These are phyloP conservation scores for Chrysoporthe deuterocubensis DNA, from an alignment of 2,329 filamentous ascomycete genomes.

Conservation along the genomic window DNA sequence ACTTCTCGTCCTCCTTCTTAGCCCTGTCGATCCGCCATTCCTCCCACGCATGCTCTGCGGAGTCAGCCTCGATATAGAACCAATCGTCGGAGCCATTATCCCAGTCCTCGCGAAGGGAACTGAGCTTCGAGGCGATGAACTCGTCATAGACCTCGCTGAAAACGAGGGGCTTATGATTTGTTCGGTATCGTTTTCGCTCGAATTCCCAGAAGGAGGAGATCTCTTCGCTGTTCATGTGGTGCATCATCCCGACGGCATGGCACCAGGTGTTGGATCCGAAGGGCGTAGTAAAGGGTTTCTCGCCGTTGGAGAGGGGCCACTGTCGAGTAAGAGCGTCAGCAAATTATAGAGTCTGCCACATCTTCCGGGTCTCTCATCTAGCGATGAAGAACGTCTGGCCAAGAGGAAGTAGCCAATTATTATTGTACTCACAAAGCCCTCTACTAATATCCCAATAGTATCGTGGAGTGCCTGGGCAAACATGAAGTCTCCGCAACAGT, in stretches of 20 bases:
- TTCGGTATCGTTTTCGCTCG: slow-evolving; percentile 45
- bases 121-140: slow-evolving; percentile 49
- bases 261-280: slow-evolving; percentile 57
- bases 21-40: slow-evolving; percentile 39
- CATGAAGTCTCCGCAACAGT: slow-evolving; percentile 58
- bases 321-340: slow-evolving; percentile 31
- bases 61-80: slow-evolving; percentile 43
- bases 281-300: slow-evolving; percentile 56
- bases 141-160: slow-evolving; percentile 53
- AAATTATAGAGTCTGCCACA: not conserved
- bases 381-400: not conserved
- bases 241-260: slow-evolving; percentile 60
- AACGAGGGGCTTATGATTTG: slow-evolving; percentile 40
- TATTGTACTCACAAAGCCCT: slow-evolving; percentile 45
- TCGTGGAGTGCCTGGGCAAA: slow-evolving; percentile 53
- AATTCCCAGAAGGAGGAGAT: slow-evolving; percentile 56
- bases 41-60: slow-evolving; percentile 35
- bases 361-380: not conserved
- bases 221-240: slow-evolving; percentile 56
- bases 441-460: slow-evolving; percentile 46
- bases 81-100: slow-evolving; percentile 55
- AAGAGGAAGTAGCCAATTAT: slow-evolving; percentile 21
- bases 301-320: slow-evolving; percentile 60
- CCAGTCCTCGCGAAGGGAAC: slow-evolving; percentile 50
- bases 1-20: slow-evolving; percentile 40